These are phyloP conservation scores for Mortierella sp. DNA, from an alignment of 371 early-diverging fungal species.

Conservation along the genomic window DNA sequence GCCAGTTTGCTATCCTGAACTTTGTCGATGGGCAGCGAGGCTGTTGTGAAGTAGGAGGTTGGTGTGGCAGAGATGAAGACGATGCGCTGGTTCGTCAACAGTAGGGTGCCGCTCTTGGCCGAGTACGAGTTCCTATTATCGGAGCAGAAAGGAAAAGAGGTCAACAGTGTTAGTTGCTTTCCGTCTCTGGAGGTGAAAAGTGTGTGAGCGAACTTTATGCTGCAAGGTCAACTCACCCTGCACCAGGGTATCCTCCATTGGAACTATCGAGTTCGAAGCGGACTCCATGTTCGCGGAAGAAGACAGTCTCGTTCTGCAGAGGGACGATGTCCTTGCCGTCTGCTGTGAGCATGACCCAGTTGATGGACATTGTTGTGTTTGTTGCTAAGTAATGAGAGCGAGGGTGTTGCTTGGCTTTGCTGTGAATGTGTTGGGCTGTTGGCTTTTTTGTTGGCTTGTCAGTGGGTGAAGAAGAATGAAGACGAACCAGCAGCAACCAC, in stretches of 20 bases:
- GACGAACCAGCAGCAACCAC: background rate
- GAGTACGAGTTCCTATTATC: conserved; percentile 26
- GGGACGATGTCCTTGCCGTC: conserved; percentile 55
- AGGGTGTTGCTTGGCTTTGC: background rate
- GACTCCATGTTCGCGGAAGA: conserved; percentile 37
- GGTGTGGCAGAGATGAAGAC: conserved; percentile 38
- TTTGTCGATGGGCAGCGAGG: conserved; percentile 47
- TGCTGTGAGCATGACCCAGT: conserved; percentile 51
- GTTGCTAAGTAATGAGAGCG: background rate
- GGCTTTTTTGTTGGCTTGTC: background rate
- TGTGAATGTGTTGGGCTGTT: conserved; percentile 1
- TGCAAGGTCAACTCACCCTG: conserved; percentile 28
- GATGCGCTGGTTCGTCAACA: conserved; percentile 52
- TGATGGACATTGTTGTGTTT: conserved; percentile 39
- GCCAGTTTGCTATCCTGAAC: conserved; percentile 48
- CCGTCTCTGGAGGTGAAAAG: background rate
- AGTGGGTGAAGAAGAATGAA: background rate
- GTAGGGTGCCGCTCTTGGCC: conserved; percentile 36
- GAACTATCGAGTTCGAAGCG: conserved; percentile 49
- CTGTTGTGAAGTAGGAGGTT: conserved; percentile 34
- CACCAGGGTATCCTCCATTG: conserved; percentile 57
- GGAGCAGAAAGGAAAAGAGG: background rate
- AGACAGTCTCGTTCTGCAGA: conserved; percentile 41
- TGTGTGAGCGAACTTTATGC: background rate
- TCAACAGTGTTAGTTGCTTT: background rate